Conservation (phyloP, 306 rosid species). For the Oemleria cerasiformis region DNA sequence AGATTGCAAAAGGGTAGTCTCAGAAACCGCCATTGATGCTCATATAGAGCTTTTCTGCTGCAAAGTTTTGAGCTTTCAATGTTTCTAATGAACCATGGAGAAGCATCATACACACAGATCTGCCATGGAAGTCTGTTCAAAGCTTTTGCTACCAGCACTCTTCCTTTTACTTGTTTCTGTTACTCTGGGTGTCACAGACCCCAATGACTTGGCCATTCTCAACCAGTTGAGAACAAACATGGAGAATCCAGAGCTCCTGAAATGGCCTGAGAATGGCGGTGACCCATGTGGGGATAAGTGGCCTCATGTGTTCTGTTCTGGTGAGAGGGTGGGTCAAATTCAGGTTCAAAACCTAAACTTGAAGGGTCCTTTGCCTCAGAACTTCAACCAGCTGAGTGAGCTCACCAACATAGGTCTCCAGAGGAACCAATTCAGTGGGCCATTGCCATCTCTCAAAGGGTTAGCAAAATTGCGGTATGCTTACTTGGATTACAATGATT, state of each 20-base stretch:
- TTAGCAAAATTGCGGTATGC: slow-evolving; percentile 44
- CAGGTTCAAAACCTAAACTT: slow-evolving; percentile 62
- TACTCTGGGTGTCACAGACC: slow-evolving; percentile 47
- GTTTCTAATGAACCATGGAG: slow-evolving; percentile 31
- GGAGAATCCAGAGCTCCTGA: slow-evolving; percentile 60
- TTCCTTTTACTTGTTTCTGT: slow-evolving; percentile 30
- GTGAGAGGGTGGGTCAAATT: slow-evolving; percentile 61
- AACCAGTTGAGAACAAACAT: slow-evolving; percentile 51
- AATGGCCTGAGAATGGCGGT: slow-evolving; percentile 58
- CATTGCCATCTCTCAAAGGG: slow-evolving; percentile 63
- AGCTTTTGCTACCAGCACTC: slow-evolving; percentile 17
- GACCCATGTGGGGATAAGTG: slow-evolving; percentile 79
- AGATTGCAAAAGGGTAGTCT: slow-evolving; percentile 18
- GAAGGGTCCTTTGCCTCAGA: slow-evolving; percentile 64
- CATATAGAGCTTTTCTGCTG: slow-evolving; percentile 23
- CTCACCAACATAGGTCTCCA: slow-evolving; percentile 80
- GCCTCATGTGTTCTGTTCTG: slow-evolving; percentile 60
- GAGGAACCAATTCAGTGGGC: slow-evolving; percentile 56
- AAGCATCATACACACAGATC: slow-evolving; percentile 20
- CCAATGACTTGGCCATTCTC: slow-evolving; percentile 58
- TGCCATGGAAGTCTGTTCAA: slow-evolving; percentile 35
- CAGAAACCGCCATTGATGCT: slow-evolving; percentile 27
- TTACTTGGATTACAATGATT: slow-evolving; percentile 61
- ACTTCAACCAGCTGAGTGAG: slow-evolving; percentile 57
- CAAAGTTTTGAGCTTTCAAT: slow-evolving; percentile 2